Evolutionary conservation across 345 rosid genomes (phyloP).

Genomic region (Salix koriyanagi): DNA sequence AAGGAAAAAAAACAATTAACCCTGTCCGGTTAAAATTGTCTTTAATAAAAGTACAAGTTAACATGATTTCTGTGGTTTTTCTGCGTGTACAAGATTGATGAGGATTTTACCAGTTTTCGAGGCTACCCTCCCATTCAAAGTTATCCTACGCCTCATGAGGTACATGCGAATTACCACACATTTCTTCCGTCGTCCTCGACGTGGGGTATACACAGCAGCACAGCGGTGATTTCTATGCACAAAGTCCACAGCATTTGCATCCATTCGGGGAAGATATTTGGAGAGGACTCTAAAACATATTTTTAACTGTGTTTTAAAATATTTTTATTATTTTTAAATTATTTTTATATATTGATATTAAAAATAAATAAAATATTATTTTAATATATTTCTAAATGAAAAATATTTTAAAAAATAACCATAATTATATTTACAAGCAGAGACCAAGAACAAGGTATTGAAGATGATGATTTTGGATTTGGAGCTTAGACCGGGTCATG

Average conservation of each 20-base stretch:
- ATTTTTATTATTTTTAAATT: too few species aligned
- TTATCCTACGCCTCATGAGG: constrained; percentile 11
- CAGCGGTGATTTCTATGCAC: constrained; percentile 24
- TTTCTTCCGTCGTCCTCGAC: constrained; percentile 1
- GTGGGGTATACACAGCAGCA: constrained; percentile 19
- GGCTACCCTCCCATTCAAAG: constrained; percentile 28
- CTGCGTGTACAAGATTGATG: constrained; percentile 13
- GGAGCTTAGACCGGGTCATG: constrained; percentile 29
- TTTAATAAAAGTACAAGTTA: too few species aligned
- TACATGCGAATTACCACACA: constrained; percentile 11
- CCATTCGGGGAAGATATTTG: constrained; percentile 19
- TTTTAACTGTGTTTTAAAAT: too few species aligned
- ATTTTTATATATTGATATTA: too few species aligned
- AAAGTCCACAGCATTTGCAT: constrained; percentile 21
- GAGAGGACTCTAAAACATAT: not conserved
- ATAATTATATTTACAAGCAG: too few species aligned
- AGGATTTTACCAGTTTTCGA: constrained; percentile 16
- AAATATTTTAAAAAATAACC: too few species aligned
- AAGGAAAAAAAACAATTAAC: too few species aligned
- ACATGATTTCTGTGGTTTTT: too few species aligned
- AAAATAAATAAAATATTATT: too few species aligned
- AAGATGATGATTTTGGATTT: constrained; percentile 15
- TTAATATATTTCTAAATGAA: too few species aligned
- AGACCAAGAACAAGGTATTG: too few species aligned
- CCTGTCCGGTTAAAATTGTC: too few species aligned